Conservation (phyloP, 176 grass and related monocot genomes). For the Echinochloa phyllopogon region DNA sequence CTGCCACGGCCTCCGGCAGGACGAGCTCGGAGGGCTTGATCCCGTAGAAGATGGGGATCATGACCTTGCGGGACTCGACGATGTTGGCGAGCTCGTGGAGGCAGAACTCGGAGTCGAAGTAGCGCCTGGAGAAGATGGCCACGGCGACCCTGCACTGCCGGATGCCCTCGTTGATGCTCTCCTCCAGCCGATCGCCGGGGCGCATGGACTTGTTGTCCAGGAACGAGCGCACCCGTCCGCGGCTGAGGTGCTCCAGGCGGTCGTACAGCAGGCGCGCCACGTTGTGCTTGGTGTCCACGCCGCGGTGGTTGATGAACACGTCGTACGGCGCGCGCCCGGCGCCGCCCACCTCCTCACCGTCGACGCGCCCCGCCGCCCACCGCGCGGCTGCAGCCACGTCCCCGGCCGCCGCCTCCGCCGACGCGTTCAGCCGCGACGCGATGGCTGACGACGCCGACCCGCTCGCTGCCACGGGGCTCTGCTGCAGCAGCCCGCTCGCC, state of each 20-base stretch:
- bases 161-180: constrained; percentile 55
- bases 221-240: constrained; percentile 36
- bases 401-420: constrained; percentile 21
- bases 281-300: constrained; percentile 75
- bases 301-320: constrained; percentile 92
- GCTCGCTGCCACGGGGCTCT: neutral
- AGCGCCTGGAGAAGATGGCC: constrained; percentile 66
- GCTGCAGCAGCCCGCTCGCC: neutral
- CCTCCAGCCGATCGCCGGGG: constrained; percentile 62
- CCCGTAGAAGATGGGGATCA: constrained; percentile 86
- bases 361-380: neutral
- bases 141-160: constrained; percentile 58
- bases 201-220: constrained; percentile 78
- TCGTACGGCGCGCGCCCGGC: constrained; percentile 31
- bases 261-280: constrained; percentile 68
- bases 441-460: neutral
- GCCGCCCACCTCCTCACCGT: constrained; percentile 22
- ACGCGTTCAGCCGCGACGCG: constrained; percentile 38
- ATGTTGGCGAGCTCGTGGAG: constrained; percentile 72
- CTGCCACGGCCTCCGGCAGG: constrained; percentile 16
- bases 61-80: constrained; percentile 63
- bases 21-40: constrained; percentile 80
- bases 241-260: constrained; percentile 8
- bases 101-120: constrained; percentile 78
- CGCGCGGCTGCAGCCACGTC: neutral